These are phyloP conservation scores for Pseudophaeomoniella oleicola DNA, from an alignment of 2,329 filamentous ascomycete species.

Conservation along the genomic window DNA sequence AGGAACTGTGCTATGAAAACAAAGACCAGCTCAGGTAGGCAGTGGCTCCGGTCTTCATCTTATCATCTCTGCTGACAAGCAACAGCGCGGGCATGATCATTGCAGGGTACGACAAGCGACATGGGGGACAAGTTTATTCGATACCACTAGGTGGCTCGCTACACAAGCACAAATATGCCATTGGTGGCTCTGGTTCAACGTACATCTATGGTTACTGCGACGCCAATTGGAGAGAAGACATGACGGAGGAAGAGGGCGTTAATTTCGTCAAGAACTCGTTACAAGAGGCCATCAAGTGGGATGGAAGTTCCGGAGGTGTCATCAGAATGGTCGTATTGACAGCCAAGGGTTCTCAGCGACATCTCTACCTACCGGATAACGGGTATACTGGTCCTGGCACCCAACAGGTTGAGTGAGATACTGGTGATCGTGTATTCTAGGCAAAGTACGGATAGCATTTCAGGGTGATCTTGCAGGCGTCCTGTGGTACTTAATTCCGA, in stretches of 20 bases:
- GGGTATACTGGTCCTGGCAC: constrained; percentile 64
- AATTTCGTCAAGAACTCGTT: constrained; percentile 85
- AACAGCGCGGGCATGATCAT: constrained; percentile 88
- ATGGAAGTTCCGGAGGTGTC: constrained; percentile 94
- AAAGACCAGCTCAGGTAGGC: constrained; percentile 79
- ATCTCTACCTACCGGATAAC: constrained; percentile 89
- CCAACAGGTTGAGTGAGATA: constrained; percentile 13
- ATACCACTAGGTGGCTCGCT: constrained; percentile 92
- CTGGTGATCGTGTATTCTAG: background rate
- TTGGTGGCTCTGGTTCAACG: constrained; percentile 90
- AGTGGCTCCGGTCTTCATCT: background rate
- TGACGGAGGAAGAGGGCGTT: constrained; percentile 84
- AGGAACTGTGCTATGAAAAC: constrained; percentile 96
- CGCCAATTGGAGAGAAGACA: constrained; percentile 84
- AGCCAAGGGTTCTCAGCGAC: constrained; percentile 73
- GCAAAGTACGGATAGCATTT: too few species aligned
- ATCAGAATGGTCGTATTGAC: constrained; percentile 97
- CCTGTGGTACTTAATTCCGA: too few species aligned
- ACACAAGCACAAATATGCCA: constrained; percentile 93
- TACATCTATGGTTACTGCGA: constrained; percentile 99
- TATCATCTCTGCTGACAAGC: constrained; percentile 1
- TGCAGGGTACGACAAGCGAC: constrained; percentile 89
- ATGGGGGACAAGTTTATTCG: constrained; percentile 94
- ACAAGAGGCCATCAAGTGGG: constrained; percentile 96
- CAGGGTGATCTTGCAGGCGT: too few species aligned